Percentiles rank a stretch among this genome's conserved stretches.
These are phyloP conservation scores for Mycena capillaripes DNA, from an alignment of 768 basidiomycete genomes.

Conservation along the genomic window DNA sequence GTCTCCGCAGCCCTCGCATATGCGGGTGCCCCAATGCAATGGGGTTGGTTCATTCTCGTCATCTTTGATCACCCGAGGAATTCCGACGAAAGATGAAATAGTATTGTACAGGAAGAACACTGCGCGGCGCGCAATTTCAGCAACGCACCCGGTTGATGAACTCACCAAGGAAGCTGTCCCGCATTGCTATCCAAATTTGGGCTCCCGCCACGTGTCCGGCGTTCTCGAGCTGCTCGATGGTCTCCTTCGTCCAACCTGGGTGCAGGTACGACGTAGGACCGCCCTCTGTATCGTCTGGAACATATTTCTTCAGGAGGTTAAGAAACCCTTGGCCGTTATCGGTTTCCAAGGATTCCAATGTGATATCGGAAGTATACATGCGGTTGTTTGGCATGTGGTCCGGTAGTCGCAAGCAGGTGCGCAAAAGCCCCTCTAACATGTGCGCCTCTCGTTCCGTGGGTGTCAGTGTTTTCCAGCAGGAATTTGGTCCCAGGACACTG, in stretches of 20 bases:
- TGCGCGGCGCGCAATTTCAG: conserved; percentile 13
- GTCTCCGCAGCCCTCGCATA: conserved; percentile 13
- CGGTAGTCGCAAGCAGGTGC: conserved; percentile 21
- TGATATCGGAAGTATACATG: conserved; percentile 20
- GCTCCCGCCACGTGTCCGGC: conserved; percentile 16
- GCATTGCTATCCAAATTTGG: conserved; percentile 18
- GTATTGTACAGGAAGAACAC: conserved; percentile 18
- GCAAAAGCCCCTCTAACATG: conserved; percentile 21
- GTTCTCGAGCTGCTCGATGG: conserved; percentile 18
- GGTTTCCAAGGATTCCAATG: conserved; percentile 18
- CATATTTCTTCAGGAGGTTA: conserved; percentile 18
- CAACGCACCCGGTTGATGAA: conserved; percentile 10
- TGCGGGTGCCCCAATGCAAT: conserved; percentile 20
- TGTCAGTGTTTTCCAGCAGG: conserved; percentile 21
- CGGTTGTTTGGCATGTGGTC: conserved; percentile 3
- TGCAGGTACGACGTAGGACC: conserved; percentile 9
- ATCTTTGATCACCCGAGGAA: conserved; percentile 6
- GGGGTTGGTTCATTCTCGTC: conserved; percentile 4
- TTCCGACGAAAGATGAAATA: conserved; percentile 10
- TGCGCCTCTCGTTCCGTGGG: conserved; percentile 22
- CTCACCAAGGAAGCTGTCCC: conserved; percentile 21
- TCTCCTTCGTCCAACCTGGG: conserved; percentile 22
- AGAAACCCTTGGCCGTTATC: conserved; percentile 20
- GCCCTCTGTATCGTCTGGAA: conserved; percentile 16
- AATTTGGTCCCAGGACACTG: conserved; percentile 19